Evolutionary conservation across 1,284 basidiomycete genomes (phyloP).

Genomic region (Malassezia sp.): DNA sequence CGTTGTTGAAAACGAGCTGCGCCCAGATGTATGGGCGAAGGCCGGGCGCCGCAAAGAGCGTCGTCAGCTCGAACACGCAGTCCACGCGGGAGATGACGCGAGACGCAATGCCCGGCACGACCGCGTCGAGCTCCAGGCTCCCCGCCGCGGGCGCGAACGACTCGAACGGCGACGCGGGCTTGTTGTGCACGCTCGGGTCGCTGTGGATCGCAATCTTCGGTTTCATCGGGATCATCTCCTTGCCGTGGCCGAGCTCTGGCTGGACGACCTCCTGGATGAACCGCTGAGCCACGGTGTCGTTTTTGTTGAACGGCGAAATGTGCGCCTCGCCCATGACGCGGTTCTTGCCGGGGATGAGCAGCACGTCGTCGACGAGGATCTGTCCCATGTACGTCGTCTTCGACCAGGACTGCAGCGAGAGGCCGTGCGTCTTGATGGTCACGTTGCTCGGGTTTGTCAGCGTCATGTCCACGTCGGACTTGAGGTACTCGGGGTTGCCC

Average conservation of each 20-base stretch:
- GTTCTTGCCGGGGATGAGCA: constrained; percentile 56
- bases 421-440: constrained; percentile 54
- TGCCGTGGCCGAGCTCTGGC: constrained; percentile 33
- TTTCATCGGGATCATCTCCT: constrained; percentile 1
- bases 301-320: constrained; percentile 57
- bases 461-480: constrained; percentile 1
- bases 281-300: constrained; percentile 57
- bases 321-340: constrained; percentile 50
- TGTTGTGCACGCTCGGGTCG: constrained; percentile 9
- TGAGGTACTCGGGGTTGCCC: background rate
- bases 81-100: constrained; percentile 26
- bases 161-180: constrained; percentile 56
- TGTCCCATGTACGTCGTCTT: constrained; percentile 49
- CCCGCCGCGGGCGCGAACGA: constrained; percentile 57
- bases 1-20: constrained; percentile 19
- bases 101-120: constrained; percentile 50
- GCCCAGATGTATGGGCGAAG: constrained; percentile 13
- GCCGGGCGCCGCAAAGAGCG: constrained; percentile 15
- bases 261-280: constrained; percentile 39
- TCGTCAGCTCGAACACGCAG: constrained; percentile 22
- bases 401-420: constrained; percentile 56
- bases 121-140: constrained; percentile 53
- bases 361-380: constrained; percentile 46
- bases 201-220: constrained; percentile 16
- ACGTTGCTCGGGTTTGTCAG: constrained; percentile 48